Conservation (phyloP, 345 rosid species). For the Hevea brasiliensis region DNA sequence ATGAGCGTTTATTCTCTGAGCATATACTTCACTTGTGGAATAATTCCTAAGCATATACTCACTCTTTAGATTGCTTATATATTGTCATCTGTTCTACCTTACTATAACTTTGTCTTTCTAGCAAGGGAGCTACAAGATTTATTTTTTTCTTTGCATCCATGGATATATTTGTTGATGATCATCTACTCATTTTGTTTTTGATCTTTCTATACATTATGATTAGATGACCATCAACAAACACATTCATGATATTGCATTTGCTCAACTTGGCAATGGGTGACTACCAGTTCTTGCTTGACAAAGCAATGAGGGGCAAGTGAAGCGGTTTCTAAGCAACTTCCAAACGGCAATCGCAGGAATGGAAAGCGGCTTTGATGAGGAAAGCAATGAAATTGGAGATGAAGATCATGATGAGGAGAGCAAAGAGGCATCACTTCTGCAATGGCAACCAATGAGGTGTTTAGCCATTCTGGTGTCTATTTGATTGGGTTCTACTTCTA, state of each 20-base stretch:
- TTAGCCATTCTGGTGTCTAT: conserved; percentile 34
- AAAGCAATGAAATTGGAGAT: conserved; percentile 37
- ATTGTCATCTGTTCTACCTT: too few relatives aligned
- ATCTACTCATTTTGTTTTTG: conserved; percentile 1
- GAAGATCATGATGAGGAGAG: conserved; percentile 43
- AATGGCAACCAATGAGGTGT: conserved; percentile 36
- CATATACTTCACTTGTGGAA: not conserved
- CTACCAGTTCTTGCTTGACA: not conserved
- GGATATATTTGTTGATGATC: conserved; percentile 24
- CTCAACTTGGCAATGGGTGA: too few relatives aligned
- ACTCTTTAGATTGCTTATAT: not conserved
- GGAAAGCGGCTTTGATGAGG: conserved; percentile 39
- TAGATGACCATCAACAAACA: conserved; percentile 29
- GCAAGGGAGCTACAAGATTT: not conserved
- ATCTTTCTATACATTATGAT: not conserved
- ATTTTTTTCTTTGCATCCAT: not conserved
- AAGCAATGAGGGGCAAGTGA: not conserved
- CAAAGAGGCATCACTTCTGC: conserved; percentile 42
- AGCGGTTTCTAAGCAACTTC: not conserved
- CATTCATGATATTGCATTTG: conserved; percentile 17
- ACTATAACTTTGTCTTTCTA: too few relatives aligned
- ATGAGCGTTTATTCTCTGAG: not conserved
- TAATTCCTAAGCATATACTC: not conserved
- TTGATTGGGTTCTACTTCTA: not conserved
- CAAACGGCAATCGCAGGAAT: conserved; percentile 36